Evolutionary conservation across 108 stramenopile genomes (phyloP).

Genomic region (Nannochloropsis salina): DNA sequence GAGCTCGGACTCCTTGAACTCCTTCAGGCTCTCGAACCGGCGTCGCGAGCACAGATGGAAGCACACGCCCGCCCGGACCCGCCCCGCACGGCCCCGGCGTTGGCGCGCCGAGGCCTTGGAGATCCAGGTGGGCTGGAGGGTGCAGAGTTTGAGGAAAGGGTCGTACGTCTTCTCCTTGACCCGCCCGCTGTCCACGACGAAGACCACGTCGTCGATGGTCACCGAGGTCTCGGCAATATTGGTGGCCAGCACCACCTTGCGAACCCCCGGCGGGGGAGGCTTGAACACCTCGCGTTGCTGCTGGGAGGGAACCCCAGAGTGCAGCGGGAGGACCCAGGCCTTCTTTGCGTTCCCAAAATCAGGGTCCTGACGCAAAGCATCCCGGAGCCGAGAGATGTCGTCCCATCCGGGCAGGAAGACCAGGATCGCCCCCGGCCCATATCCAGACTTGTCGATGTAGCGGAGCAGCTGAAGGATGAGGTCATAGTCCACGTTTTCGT

Average conservation of each 20-base stretch:
- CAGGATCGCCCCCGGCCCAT: slow-evolving; percentile 48
- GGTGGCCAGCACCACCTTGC: slow-evolving; percentile 79
- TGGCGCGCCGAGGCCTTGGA: slow-evolving; percentile 77
- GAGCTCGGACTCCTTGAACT: slow-evolving; percentile 58
- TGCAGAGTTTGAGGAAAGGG: slow-evolving; percentile 67
- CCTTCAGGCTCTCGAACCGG: slow-evolving; percentile 55
- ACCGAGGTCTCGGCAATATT: slow-evolving; percentile 93
- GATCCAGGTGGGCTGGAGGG: slow-evolving; percentile 78
- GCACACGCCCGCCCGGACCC: slow-evolving; percentile 76
- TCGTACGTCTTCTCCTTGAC: slow-evolving; percentile 89
- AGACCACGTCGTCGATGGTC: slow-evolving; percentile 88
- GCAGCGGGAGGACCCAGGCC: slow-evolving; percentile 48
- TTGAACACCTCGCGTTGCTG: slow-evolving; percentile 51
- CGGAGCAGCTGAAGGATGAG: slow-evolving; percentile 44
- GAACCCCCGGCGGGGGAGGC: slow-evolving; percentile 37
- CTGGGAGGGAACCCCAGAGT: slow-evolving; percentile 45
- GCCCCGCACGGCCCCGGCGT: slow-evolving; percentile 77
- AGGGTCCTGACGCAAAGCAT: slow-evolving; percentile 21
- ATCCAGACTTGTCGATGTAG: slow-evolving; percentile 44
- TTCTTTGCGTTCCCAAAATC: slow-evolving; percentile 40
- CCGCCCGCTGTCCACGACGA: slow-evolving; percentile 85
- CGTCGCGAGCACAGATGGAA: slow-evolving; percentile 72
- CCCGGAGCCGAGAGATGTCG: slow-evolving; percentile 45
- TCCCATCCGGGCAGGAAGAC: slow-evolving; percentile 56
- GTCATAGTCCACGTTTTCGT: slow-evolving; percentile 45